These are phyloP conservation scores for Phytophthora aleatoria DNA, from an alignment of 352 stramenopile species.

Conservation along the genomic window DNA sequence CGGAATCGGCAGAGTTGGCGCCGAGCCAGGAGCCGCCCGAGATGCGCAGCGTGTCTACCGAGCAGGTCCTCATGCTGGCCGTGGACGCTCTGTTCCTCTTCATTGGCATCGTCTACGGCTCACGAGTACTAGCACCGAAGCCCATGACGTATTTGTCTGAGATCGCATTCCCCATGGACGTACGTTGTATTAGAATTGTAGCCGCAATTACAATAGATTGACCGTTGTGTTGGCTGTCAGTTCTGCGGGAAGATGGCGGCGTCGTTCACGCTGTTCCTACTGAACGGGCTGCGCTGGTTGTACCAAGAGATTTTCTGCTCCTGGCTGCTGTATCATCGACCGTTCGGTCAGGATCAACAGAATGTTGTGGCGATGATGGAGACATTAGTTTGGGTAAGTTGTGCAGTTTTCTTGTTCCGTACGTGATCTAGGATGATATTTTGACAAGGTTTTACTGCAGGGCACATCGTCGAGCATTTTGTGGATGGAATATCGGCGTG, in stretches of 20 bases:
- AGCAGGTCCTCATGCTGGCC: slow-evolving; percentile 34
- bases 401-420: not conserved
- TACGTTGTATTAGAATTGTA: slow-evolving; percentile 19
- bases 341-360: slow-evolving; percentile 31
- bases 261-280: slow-evolving; percentile 48
- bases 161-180: slow-evolving; percentile 74
- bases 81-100: slow-evolving; percentile 58
- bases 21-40: slow-evolving; percentile 9
- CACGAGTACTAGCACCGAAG: slow-evolving; percentile 53
- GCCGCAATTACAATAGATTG: slow-evolving; percentile 3
- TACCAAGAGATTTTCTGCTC: slow-evolving; percentile 46
- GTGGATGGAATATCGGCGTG: slow-evolving; percentile 81
- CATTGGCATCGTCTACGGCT: slow-evolving; percentile 54
- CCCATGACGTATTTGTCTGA: slow-evolving; percentile 82
- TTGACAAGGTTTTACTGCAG: slow-evolving; percentile 19
- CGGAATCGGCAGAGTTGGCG: slow-evolving; percentile 18
- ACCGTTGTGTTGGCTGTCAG: slow-evolving; percentile 26
- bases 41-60: slow-evolving; percentile 19
- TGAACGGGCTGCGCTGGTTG: slow-evolving; percentile 57
- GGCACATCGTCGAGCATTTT: slow-evolving; percentile 55
- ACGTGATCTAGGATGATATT: not conserved
- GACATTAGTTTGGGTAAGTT: slow-evolving; percentile 60
- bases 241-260: slow-evolving; percentile 70
- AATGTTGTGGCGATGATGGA: slow-evolving; percentile 60
- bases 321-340: slow-evolving; percentile 43